Conservation (phyloP, 352 stramenopile genomes). For the Aphanomyces invadans region DNA sequence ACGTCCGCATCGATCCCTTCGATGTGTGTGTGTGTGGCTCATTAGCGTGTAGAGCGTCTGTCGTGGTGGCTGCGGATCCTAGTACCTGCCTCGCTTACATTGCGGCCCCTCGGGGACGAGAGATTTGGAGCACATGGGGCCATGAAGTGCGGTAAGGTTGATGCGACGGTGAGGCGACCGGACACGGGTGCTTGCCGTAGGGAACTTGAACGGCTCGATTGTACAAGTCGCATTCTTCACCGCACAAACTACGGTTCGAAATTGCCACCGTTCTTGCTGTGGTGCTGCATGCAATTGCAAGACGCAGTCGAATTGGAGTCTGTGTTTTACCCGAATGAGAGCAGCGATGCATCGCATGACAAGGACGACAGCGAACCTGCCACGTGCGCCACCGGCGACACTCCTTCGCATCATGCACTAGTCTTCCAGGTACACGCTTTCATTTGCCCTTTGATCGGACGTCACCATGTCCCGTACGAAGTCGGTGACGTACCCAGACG, state of each 20-base stretch:
- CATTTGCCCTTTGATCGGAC: not conserved
- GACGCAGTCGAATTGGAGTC: conserved; percentile 4
- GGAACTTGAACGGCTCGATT: conserved; percentile 1
- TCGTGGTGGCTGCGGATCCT: not conserved
- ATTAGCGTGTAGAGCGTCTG: conserved; percentile 11
- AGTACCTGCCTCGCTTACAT: not conserved
- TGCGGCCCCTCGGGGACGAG: not conserved
- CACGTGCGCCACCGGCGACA: too few species aligned
- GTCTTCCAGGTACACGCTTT: conserved; percentile 3
- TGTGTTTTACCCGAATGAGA: not conserved
- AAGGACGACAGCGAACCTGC: too few species aligned
- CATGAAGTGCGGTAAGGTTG: conserved; percentile 8
- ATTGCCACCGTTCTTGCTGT: not conserved
- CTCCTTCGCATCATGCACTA: not conserved
- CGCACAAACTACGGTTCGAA: not conserved
- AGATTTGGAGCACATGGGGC: not conserved
- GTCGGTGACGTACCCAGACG: not conserved
- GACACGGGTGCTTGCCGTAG: too few species aligned
- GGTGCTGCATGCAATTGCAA: conserved; percentile 7
- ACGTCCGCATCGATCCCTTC: too few species aligned
- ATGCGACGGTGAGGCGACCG: too few species aligned
- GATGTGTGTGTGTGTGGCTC: too few species aligned
- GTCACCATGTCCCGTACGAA: not conserved
- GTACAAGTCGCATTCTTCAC: not conserved
- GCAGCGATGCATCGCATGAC: too few species aligned